Conservation (phyloP, 106 monocot species). For the Agapanthus africanus region DNA sequence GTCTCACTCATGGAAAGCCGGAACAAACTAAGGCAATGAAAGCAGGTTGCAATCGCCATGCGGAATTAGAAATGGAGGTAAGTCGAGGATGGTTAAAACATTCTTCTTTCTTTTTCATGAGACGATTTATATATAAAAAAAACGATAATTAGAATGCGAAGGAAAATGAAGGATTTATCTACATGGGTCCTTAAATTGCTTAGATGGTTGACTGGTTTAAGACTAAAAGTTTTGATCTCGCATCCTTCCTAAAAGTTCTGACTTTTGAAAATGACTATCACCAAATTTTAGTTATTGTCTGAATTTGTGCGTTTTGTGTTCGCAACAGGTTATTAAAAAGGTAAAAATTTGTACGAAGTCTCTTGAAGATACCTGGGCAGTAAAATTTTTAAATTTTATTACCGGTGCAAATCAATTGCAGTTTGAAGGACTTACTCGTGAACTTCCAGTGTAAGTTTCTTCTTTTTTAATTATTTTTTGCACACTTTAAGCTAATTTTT, state of each 20-base stretch:
- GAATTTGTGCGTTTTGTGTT: too few relatives aligned
- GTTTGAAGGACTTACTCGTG: constrained; percentile 58
- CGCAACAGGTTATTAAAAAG: constrained; percentile 45
- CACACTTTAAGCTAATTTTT: not conserved
- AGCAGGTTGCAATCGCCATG: constrained; percentile 59
- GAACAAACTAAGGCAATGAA: constrained; percentile 58
- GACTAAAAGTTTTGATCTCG: too few relatives aligned
- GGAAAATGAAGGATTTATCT: not conserved
- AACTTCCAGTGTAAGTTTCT: constrained; percentile 58
- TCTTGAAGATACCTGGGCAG: constrained; percentile 49
- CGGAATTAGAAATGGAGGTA: constrained; percentile 71
- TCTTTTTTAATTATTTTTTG: not conserved
- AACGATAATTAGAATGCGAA: not conserved
- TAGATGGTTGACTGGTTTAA: not conserved
- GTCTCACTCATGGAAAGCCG: constrained; percentile 53
- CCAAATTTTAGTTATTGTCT: too few relatives aligned
- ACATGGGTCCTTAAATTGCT: not conserved
- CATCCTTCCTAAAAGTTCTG: too few relatives aligned
- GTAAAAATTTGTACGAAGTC: constrained; percentile 38
- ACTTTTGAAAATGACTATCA: too few relatives aligned
- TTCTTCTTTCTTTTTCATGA: not conserved
- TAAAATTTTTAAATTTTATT: constrained; percentile 57
- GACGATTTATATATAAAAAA: not conserved
- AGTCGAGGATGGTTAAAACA: too few relatives aligned
- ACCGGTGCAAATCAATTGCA: constrained; percentile 46